These are phyloP conservation scores for Cudoniella acicularis DNA, from an alignment of 495 filamentous ascomycete species.

Conservation along the genomic window DNA sequence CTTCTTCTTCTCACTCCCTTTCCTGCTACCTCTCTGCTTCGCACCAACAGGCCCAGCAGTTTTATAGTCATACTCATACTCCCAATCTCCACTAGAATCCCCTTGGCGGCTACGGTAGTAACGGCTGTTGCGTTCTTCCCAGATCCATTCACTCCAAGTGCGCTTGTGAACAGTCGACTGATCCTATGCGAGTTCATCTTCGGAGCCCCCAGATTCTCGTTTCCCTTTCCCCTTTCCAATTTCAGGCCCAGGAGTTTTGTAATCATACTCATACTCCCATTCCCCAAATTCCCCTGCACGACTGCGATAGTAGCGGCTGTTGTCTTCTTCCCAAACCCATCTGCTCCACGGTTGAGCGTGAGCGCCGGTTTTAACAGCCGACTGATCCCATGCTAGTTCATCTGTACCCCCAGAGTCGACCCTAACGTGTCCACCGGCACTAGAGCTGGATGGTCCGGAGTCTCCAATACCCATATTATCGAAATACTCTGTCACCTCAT, in stretches of 20 bases:
- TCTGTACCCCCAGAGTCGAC: neutral
- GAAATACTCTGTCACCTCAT: neutral
- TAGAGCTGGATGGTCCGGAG: neutral
- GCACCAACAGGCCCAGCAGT: neutral
- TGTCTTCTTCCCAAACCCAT: no score
- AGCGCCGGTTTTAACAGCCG: neutral
- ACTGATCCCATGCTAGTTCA: neutral
- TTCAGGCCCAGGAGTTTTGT: neutral
- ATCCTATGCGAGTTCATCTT: no score
- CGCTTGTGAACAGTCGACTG: no score
- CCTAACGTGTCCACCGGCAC: neutral
- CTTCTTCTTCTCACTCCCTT: neutral
- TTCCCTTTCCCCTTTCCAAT: no score
- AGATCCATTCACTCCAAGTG: no score
- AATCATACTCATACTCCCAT: neutral
- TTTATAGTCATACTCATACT: neutral
- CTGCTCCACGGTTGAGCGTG: no score
- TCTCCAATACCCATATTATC: neutral
- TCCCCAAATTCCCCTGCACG: no score
- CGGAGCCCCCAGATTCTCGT: no score
- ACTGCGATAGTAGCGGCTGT: no score
- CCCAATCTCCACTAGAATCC: no score
- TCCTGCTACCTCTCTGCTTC: neutral
- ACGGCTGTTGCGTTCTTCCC: no score
- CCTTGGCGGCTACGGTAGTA: no score